Evolutionary conservation across 2,329 filamentous ascomycete genomes (phyloP), one percentile per base, ranked within the genome.

Genomic region (Diaporthe vaccinii): DNA sequence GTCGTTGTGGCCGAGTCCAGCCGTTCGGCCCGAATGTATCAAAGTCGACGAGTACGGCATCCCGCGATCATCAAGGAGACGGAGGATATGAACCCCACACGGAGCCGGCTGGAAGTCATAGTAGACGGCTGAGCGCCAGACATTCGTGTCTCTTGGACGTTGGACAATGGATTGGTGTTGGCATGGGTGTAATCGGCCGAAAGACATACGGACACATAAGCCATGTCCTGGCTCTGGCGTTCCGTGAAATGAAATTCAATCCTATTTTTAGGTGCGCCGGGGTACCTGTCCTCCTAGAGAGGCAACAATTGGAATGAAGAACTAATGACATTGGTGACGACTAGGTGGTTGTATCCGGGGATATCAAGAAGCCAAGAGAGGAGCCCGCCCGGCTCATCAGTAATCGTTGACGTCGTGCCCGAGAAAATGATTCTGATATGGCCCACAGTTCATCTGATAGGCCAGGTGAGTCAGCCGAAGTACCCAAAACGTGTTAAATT

Each of bases 201-300:
- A 67, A 51, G 31, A 17, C 12, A 51, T 51, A 20, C 36, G 20
- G 28, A 36, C 28, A 39, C 17, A 15, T 51, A 10, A 12, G 2
- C 12, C 62, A 39, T 36, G 20, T 39, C 15, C 28, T 39, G n/a
- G 12, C 31, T 46, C 1, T 6, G 1, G 3, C 10, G 15, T 20
- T 51, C 31, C 44, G 46, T 20, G 9, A 17, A 15, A 1, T 25
- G 20, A 17, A 8, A 28, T 51, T n/a, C 3, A 4, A 36, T 36
- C 4, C 15, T n/a, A 67, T 49, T 9, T 49, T n/a, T 49, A 49
- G 9, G 22, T 36, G 3, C 1, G 9, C 1, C 1, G 22, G 8
- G 0, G 12, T 28, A 10, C n/a, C 15, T 1, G 2, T 28, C 1
- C 34, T 1, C 14, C 12, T 15, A 28, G 41, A 14, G 22, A 4